Evolutionary conservation across 495 filamentous ascomycete genomes (phyloP).

Genomic region (Lophiostoma macrostomum): DNA sequence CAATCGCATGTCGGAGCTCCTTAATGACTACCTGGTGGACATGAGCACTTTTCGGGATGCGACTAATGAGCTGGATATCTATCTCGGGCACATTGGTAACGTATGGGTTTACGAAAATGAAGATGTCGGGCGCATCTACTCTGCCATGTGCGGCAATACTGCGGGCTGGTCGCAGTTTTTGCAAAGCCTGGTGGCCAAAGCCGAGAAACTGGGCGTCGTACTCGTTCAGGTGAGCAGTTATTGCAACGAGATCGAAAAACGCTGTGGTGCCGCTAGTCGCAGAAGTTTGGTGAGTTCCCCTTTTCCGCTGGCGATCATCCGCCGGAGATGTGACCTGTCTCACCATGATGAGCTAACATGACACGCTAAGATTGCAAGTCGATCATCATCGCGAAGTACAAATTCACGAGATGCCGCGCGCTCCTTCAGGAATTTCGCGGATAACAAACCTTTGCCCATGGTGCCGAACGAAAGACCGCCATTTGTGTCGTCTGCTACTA

Average conservation of each 20-base stretch:
- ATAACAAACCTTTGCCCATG: constrained; percentile 32
- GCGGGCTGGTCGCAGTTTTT: constrained; percentile 40
- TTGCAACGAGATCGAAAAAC: constrained; percentile 41
- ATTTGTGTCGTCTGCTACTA: constrained; percentile 8
- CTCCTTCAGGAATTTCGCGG: constrained; percentile 18
- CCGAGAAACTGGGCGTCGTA: constrained; percentile 36
- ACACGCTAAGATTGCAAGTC: constrained; percentile 28
- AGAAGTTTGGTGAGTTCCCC: constrained; percentile 34
- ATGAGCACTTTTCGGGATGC: constrained; percentile 73
- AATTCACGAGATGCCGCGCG: constrained; percentile 28
- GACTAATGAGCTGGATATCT: constrained; percentile 71
- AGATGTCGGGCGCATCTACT: constrained; percentile 35
- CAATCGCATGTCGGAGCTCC: constrained; percentile 66
- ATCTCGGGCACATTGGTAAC: constrained; percentile 61
- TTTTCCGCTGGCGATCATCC: constrained; percentile 1
- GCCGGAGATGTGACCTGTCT: constrained; percentile 1
- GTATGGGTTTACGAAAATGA: constrained; percentile 44
- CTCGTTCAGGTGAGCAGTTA: constrained; percentile 40
- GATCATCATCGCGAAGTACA: constrained; percentile 31
- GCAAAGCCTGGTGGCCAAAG: constrained; percentile 37
- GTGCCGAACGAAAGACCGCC: constrained; percentile 28
- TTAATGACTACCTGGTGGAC: constrained; percentile 75
- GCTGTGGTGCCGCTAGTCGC: constrained; percentile 42
- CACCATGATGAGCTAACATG: constrained; percentile 17
- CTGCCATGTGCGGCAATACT: constrained; percentile 42